Conservation (phyloP, 352 stramenopile species). For the Nothophytophthora sp. region DNA sequence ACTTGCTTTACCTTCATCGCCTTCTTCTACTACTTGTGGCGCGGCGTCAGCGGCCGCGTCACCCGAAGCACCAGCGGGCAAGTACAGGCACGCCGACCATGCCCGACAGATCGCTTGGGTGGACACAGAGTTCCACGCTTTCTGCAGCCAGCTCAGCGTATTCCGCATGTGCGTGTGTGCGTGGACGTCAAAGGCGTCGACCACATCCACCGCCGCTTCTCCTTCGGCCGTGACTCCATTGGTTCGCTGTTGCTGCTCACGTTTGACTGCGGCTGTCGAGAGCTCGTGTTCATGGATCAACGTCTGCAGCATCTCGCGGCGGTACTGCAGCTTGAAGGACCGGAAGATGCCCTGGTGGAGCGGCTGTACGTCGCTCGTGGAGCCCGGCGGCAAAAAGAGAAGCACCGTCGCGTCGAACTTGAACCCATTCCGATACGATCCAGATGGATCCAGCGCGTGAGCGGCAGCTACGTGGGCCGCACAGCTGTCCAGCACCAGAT, state of each 20-base stretch:
- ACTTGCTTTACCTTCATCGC: slow-evolving; percentile 17
- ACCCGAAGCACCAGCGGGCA: slow-evolving; percentile 27
- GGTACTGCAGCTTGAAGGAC: slow-evolving; percentile 65
- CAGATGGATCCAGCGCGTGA: slow-evolving; percentile 54
- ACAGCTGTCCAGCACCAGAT: slow-evolving; percentile 65
- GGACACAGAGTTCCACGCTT: slow-evolving; percentile 38
- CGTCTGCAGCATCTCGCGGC: slow-evolving; percentile 54
- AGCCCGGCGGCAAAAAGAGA: slow-evolving; percentile 55
- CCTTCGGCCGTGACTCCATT: slow-evolving; percentile 7
- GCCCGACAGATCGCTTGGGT: slow-evolving; percentile 37
- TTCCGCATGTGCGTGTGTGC: slow-evolving; percentile 45
- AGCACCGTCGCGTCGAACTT: slow-evolving; percentile 69
- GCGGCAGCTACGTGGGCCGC: slow-evolving; percentile 65
- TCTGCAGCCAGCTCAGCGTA: slow-evolving; percentile 42
- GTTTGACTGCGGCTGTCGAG: slow-evolving; percentile 14
- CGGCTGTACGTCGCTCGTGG: slow-evolving; percentile 38
- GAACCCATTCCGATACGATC: slow-evolving; percentile 62
- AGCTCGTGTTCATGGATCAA: slow-evolving; percentile 38
- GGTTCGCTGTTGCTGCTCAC: slow-evolving; percentile 1
- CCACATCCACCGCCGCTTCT: slow-evolving; percentile 2
- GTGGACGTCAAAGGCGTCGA: slow-evolving; percentile 48
- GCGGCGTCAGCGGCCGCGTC: slow-evolving; percentile 20
- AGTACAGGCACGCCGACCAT: slow-evolving; percentile 40
- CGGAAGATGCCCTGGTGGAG: slow-evolving; percentile 59
- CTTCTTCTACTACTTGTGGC: slow-evolving; percentile 12